These are phyloP conservation scores for Pichia sporocuriosa DNA, from an alignment of 805 yeast species.

Conservation along the genomic window DNA sequence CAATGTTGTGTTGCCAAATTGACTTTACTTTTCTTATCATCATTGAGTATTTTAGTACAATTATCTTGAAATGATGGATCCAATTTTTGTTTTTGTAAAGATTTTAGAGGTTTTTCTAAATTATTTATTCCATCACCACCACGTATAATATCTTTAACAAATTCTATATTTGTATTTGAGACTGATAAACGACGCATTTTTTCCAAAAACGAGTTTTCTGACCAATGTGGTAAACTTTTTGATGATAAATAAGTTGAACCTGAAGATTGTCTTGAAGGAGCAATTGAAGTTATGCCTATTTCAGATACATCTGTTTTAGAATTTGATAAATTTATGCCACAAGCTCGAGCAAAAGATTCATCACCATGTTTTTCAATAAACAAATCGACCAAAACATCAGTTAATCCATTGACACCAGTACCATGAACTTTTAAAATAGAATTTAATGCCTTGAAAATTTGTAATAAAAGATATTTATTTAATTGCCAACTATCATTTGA, in stretches of 20 bases:
- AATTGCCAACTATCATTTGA: slow-evolving; percentile 19
- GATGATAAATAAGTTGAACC: not conserved
- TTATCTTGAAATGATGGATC: not conserved
- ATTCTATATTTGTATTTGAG: slow-evolving; percentile 5
- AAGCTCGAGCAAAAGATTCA: slow-evolving; percentile 6
- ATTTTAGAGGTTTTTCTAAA: not conserved
- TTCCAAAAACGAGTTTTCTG: not conserved
- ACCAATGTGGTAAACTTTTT: not conserved
- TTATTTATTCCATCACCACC: not conserved
- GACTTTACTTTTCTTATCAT: not conserved
- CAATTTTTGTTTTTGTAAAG: not conserved
- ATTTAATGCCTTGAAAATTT: slow-evolving; percentile 23
- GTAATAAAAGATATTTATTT: slow-evolving; percentile 20
- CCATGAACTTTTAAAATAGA: slow-evolving; percentile 17
- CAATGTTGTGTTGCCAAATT: slow-evolving; percentile 3
- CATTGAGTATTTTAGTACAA: not conserved
- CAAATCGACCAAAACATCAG: slow-evolving; percentile 12
- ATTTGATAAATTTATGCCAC: slow-evolving; percentile 1
- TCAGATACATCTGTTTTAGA: too few relatives aligned
- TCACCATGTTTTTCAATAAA: slow-evolving; percentile 12
- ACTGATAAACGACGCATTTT: slow-evolving; percentile 4
- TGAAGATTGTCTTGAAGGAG: not conserved
- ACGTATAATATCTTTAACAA: not conserved
- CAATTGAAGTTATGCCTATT: not conserved
- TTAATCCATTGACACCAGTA: slow-evolving; percentile 5